Evolutionary conservation across 1,284 basidiomycete species (phyloP), one percentile per base, ranked within the genome.

Genomic region (Trichosporon inkin): DNA sequence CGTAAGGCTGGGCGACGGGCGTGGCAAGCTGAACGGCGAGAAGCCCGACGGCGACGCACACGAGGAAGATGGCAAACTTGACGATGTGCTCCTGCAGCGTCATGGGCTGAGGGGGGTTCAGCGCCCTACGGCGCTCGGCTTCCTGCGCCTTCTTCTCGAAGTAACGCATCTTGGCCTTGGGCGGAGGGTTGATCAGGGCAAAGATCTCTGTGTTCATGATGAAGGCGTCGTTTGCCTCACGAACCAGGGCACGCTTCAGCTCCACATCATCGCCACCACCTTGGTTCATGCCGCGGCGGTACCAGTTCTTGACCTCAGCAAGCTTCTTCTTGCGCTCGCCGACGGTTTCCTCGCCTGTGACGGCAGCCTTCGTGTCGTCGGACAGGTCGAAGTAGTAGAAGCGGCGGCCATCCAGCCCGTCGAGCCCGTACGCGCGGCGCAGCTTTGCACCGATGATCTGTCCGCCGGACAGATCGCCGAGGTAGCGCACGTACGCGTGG

Each of bases 401-500:
- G 35, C 79, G 75, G 35, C 87, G 76, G 0, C 88, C 88, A 28
- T 76, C 69, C 1, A 68, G 69, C 0, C 79, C 80, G 41, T 82
- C 81, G 1, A 90, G 81, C 8, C 77, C 81, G 70, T 90, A 90
- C 11, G 86, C 84, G 75, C 87, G 87, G 17, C 81, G 81, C 20
- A 90, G 78, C 40, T 80, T 81, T 39, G 84, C 81, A 32, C 85
- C 81, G 67, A 92, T 87, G 63, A 84, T 81, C 78, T 92, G 90
- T 0, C 90, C 90, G 16, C 90, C 90, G 52, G 85, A 87, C 35
- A 92, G 81, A 75, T 92, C 90, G 58, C 89, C 90, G n/a, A 92
- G 83, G 77, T 92, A 92, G 37, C 89, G 84, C 16, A 90, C 88
- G 71, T 91, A 91, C 0, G 88, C 83, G 74, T 92, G 89, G 0